Conservation (phyloP, 352 stramenopile genomes). For the Pythium dissimile region DNA sequence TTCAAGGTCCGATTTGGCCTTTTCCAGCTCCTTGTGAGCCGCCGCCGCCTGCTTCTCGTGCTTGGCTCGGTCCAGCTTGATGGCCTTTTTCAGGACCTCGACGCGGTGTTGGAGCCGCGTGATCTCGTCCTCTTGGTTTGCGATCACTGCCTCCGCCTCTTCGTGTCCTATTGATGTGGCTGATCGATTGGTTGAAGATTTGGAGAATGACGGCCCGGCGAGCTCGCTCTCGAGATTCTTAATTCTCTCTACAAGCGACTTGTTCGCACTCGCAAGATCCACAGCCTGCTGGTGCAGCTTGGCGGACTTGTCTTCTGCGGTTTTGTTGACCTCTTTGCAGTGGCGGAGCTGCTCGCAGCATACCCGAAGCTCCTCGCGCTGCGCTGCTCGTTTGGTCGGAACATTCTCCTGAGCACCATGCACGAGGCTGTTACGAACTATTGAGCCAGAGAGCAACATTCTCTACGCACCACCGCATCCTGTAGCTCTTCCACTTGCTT, state of each 20-base stretch:
- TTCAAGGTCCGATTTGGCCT: conserved; percentile 38
- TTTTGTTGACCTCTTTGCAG: conserved; percentile 48
- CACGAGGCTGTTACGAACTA: background rate
- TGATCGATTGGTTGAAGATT: conserved; percentile 5
- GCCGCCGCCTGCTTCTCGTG: conserved; percentile 38
- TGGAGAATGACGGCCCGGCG: background rate
- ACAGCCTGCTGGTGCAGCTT: conserved; percentile 56
- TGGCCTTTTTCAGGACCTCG: conserved; percentile 54
- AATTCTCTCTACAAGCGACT: conserved; percentile 45
- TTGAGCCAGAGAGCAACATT: background rate
- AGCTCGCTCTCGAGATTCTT: conserved; percentile 31
- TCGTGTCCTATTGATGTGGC: conserved; percentile 1
- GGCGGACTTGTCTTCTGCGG: conserved; percentile 40
- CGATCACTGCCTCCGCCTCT: conserved; percentile 43
- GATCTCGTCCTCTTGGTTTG: conserved; percentile 64
- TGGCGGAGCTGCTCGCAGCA: conserved; percentile 58
- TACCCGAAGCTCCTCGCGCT: conserved; percentile 62
- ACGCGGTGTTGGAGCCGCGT: conserved; percentile 59
- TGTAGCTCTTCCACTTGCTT: conserved; percentile 66
- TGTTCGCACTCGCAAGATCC: conserved; percentile 53
- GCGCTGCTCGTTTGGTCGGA: conserved; percentile 37
- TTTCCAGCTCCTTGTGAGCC: conserved; percentile 47
- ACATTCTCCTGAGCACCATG: conserved; percentile 35
- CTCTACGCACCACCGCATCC: conserved; percentile 36
- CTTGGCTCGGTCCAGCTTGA: conserved; percentile 48